Evolutionary conservation across 805 yeast genomes (phyloP).

Genomic region (Metschnikowia sp.): DNA sequence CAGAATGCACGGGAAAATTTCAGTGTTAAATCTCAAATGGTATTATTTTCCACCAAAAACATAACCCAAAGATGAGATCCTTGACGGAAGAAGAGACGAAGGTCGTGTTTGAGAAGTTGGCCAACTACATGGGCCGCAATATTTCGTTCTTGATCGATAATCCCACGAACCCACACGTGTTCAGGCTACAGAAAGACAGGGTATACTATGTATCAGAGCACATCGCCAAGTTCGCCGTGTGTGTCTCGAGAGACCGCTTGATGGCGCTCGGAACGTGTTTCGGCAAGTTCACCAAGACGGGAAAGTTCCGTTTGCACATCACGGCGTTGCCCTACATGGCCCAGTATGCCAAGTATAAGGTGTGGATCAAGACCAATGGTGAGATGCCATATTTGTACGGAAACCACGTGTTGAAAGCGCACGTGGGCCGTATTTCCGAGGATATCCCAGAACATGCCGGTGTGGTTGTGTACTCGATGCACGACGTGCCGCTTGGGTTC

Average conservation of each 20-base stretch:
- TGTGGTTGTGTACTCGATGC: constrained; percentile 86
- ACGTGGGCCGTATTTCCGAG: constrained; percentile 93
- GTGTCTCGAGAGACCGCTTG: constrained; percentile 81
- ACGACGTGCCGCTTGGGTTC: constrained; percentile 89
- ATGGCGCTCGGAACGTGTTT: constrained; percentile 93
- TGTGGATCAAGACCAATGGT: constrained; percentile 96
- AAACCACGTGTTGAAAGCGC: constrained; percentile 94
- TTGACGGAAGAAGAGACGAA: constrained; percentile 96
- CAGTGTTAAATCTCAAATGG: background rate
- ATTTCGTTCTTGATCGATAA: constrained; percentile 84
- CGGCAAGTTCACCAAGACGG: constrained; percentile 96
- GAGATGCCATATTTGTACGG: constrained; percentile 98
- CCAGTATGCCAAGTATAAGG: constrained; percentile 84
- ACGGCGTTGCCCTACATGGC: constrained; percentile 84
- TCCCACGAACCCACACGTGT: constrained; percentile 85
- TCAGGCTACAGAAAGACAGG: constrained; percentile 92
- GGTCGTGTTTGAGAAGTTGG: constrained; percentile 92
- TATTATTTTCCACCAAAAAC: background rate
- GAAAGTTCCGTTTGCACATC: constrained; percentile 91
- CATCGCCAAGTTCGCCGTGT: constrained; percentile 83
- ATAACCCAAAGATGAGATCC: constrained; percentile 64
- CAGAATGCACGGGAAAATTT: constrained; percentile 5
- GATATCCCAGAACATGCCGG: constrained; percentile 99
- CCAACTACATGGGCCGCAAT: constrained; percentile 95
- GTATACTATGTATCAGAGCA: constrained; percentile 88